Conservation (phyloP, 257 asterid genomes). For the Nicotiana knightiana region DNA sequence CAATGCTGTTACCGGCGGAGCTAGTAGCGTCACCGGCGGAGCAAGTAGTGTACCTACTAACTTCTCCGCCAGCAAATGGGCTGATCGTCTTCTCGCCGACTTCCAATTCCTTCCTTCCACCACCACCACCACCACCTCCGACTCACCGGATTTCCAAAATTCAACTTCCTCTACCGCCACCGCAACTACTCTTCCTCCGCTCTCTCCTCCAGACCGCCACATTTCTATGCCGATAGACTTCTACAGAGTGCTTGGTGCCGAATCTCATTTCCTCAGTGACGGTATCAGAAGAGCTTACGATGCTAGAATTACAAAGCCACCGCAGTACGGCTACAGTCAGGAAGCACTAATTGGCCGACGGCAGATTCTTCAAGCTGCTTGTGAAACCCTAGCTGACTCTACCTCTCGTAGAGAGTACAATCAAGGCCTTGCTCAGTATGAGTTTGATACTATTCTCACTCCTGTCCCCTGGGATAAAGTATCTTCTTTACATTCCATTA, state of each 20-base stretch:
- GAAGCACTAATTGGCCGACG: conserved; percentile 80
- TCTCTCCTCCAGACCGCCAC: conserved; percentile 64
- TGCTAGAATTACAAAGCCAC: conserved; percentile 73
- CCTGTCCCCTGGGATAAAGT: conserved; percentile 99
- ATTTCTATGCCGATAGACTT: conserved; percentile 77
- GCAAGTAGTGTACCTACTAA: conserved; percentile 14
- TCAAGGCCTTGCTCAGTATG: conserved; percentile 70
- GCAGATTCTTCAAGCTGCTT: conserved; percentile 92
- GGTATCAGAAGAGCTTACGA: conserved; percentile 90
- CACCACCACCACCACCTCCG: conserved; percentile 14
- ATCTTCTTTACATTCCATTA: background rate
- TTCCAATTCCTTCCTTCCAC: conserved; percentile 89
- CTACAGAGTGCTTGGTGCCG: conserved; percentile 84
- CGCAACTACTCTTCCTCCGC: conserved; percentile 24
- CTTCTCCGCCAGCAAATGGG: conserved; percentile 78
- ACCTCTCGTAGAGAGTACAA: conserved; percentile 81
- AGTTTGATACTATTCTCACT: conserved; percentile 62
- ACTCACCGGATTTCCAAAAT: conserved; percentile 28
- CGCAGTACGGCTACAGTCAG: conserved; percentile 84
- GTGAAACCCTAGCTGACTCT: conserved; percentile 71
- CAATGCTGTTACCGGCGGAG: conserved; percentile 58
- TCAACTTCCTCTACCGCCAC: conserved; percentile 29
- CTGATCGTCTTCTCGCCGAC: conserved; percentile 91
- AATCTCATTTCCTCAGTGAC: conserved; percentile 85
- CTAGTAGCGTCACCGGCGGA: conserved; percentile 7